These are phyloP conservation scores for Scutellaria barbata DNA, from an alignment of 257 asterid genomes.

Conservation along the genomic window DNA sequence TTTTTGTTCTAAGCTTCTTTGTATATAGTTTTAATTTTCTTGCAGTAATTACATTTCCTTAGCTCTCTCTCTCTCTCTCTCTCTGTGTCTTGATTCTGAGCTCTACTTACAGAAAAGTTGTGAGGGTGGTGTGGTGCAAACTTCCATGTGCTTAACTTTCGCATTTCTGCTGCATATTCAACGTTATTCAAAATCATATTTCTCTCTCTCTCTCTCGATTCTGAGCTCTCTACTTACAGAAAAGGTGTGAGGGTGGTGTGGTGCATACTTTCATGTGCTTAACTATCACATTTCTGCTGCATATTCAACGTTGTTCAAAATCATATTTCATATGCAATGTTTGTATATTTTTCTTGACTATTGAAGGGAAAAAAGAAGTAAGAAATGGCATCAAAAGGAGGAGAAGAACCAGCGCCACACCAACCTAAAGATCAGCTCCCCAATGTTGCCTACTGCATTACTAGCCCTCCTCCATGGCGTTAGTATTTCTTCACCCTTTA, in stretches of 20 bases:
- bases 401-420: slow-evolving; percentile 75
- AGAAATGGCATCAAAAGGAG: slow-evolving; percentile 57
- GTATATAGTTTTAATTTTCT: slow-evolving; percentile 35
- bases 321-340: slow-evolving; percentile 45
- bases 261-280: slow-evolving; percentile 31
- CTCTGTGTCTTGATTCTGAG: too few species aligned
- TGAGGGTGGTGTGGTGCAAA: slow-evolving; percentile 19
- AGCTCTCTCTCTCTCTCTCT: slow-evolving; percentile 21
- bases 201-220: not conserved
- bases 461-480: slow-evolving; percentile 99
- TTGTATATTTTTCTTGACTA: slow-evolving; percentile 39
- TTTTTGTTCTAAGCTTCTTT: slow-evolving; percentile 23
- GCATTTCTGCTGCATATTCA: slow-evolving; percentile 30
- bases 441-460: slow-evolving; percentile 84
- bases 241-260: slow-evolving; percentile 13
- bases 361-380: slow-evolving; percentile 30
- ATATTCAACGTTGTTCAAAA: slow-evolving; percentile 28
- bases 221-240: not conserved
- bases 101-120: not conserved
- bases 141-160: slow-evolving; percentile 29
- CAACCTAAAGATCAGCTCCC: slow-evolving; percentile 90
- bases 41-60: slow-evolving; percentile 35
- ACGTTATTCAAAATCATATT: slow-evolving; percentile 19
- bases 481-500: slow-evolving; percentile 39
- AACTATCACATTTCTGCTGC: slow-evolving; percentile 14